These are phyloP conservation scores for Trichosporon coremiiforme DNA, from an alignment of 1,284 basidiomycete species.

Conservation along the genomic window DNA sequence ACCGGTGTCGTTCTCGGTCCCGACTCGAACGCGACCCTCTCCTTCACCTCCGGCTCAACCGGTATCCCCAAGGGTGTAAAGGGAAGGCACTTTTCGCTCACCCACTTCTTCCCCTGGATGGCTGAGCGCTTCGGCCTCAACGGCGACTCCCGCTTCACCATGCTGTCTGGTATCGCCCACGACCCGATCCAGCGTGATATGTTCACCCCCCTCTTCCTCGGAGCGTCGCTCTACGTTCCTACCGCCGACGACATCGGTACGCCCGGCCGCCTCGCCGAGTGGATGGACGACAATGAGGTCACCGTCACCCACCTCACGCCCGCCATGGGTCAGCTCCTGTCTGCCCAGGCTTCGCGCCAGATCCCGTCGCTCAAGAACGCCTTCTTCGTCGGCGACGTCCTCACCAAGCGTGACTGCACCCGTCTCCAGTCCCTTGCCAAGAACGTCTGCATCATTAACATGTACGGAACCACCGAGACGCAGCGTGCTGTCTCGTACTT, in stretches of 20 bases:
- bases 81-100: conserved; percentile 92
- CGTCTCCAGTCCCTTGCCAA: conserved; percentile 90
- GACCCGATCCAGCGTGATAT: conserved; percentile 99
- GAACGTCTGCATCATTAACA: conserved; percentile 96
- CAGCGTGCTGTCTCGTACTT: conserved; percentile 99
- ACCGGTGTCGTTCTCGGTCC: conserved; percentile 86
- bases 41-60: conserved; percentile 96
- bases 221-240: conserved; percentile 92
- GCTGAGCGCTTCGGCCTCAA: conserved; percentile 79
- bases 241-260: conserved; percentile 97
- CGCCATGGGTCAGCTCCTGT: conserved; percentile 98
- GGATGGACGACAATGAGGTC: conserved; percentile 91
- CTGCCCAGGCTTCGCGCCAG: conserved; percentile 86
- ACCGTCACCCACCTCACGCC: conserved; percentile 96
- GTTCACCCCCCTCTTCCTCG: conserved; percentile 98
- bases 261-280: conserved; percentile 93
- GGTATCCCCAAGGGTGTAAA: conserved; percentile 98
- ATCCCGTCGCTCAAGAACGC: conserved; percentile 87
- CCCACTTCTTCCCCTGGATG: conserved; percentile 99
- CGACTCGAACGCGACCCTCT: conserved; percentile 91
- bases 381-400: conserved; percentile 98
- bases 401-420: conserved; percentile 97
- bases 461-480: conserved; percentile 99
- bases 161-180: conserved; percentile 98
- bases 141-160: conserved; percentile 84